Conservation (phyloP, 441 rosid genomes). For the Gossypium schwendimanii region DNA sequence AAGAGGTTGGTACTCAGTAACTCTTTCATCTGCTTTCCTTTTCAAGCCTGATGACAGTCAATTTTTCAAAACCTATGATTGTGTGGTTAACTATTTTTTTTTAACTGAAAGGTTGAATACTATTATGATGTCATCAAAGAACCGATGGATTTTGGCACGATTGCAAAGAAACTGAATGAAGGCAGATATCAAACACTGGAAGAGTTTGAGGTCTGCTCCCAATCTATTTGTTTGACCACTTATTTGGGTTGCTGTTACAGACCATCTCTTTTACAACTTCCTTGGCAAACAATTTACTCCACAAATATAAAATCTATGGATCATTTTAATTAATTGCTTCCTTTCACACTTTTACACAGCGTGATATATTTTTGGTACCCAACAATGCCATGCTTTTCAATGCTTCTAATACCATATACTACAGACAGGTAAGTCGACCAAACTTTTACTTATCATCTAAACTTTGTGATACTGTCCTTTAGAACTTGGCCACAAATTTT, state of each 20-base stretch:
- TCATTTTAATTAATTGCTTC: conserved; percentile 16
- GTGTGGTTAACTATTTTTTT: conserved; percentile 1
- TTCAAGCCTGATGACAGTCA: background rate
- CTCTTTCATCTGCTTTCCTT: background rate
- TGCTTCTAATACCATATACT: conserved; percentile 30
- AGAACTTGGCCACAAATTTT: background rate
- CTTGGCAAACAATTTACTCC: background rate
- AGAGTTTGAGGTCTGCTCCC: conserved; percentile 44
- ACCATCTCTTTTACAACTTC: background rate
- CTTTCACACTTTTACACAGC: conserved; percentile 26
- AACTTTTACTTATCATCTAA: background rate
- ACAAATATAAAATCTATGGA: background rate
- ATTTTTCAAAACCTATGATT: background rate
- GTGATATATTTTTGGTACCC: conserved; percentile 39
- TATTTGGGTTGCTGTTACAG: background rate
- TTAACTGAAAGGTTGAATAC: conserved; percentile 31
- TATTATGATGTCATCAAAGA: conserved; percentile 36
- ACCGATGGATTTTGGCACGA: conserved; percentile 52
- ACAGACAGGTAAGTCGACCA: conserved; percentile 32
- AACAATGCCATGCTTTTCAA: conserved; percentile 50
- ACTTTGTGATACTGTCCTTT: background rate
- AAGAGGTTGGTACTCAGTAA: conserved; percentile 30
- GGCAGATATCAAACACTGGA: conserved; percentile 34
- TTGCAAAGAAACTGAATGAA: conserved; percentile 38
- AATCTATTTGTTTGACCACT: background rate